A percentile compares a stretch with the other conserved stretches of the same genome.
Conservation (phyloP, 2,329 filamentous ascomycete species). For the Chrysoporthe austroafricana region DNA sequence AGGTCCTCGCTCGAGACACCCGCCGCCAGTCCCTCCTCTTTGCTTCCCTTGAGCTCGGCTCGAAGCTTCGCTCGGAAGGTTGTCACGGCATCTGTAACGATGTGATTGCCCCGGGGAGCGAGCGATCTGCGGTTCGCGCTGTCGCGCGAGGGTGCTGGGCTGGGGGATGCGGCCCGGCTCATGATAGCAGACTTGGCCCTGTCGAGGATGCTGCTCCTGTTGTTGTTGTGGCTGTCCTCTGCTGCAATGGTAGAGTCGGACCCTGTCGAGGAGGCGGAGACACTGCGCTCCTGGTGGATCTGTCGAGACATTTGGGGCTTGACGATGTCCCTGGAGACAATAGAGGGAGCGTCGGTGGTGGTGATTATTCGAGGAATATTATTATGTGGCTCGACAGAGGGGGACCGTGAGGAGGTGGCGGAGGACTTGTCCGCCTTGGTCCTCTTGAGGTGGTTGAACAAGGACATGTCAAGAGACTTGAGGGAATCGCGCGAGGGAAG, state of each 20-base stretch:
- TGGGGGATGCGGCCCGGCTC: slow-evolving; percentile 24
- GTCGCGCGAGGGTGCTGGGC: slow-evolving; percentile 22
- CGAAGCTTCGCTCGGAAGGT: slow-evolving; percentile 27
- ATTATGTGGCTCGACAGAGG: slow-evolving; percentile 23
- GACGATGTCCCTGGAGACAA: slow-evolving; percentile 25
- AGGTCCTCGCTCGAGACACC: slow-evolving; percentile 29
- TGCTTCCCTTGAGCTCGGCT: slow-evolving; percentile 28
- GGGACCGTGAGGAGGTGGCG: slow-evolving; percentile 23
- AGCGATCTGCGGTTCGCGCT: slow-evolving; percentile 21
- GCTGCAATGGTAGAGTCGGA: slow-evolving; percentile 28
- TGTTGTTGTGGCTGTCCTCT: slow-evolving; percentile 22
- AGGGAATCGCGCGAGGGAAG: slow-evolving; percentile 28
- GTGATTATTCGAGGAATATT: slow-evolving; percentile 28
- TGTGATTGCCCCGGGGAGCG: slow-evolving; percentile 28
- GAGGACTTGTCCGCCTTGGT: slow-evolving; percentile 25
- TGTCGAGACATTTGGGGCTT: slow-evolving; percentile 27
- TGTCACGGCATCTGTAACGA: slow-evolving; percentile 27
- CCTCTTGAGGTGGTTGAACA: slow-evolving; percentile 28
- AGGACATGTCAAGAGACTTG: slow-evolving; percentile 29
- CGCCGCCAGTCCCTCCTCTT: slow-evolving; percentile 24
- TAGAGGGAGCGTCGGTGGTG: slow-evolving; percentile 29
- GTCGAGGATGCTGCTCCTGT: slow-evolving; percentile 23
- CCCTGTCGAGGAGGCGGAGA: slow-evolving; percentile 26
- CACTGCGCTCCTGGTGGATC: slow-evolving; percentile 22
- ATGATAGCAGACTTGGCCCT: slow-evolving; percentile 26